Evolutionary conservation across 2,329 filamentous ascomycete species (phyloP).

Genomic region (Gliomastix tumulicola): DNA sequence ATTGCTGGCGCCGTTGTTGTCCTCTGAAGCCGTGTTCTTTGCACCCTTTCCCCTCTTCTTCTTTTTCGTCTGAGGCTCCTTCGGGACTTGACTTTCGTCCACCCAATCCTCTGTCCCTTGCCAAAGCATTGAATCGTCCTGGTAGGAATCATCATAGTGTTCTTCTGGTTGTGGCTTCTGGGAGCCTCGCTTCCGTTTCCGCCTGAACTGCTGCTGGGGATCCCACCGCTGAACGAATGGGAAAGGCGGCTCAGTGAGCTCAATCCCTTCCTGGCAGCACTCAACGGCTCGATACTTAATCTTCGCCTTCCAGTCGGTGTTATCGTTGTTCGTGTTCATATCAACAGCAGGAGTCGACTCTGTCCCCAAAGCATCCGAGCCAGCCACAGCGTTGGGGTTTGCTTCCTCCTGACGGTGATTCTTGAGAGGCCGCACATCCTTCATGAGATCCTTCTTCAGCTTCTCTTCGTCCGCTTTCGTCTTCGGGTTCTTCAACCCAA

Average conservation of each 20-base stretch:
- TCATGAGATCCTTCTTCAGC: conserved; percentile 52
- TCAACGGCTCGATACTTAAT: conserved; percentile 76
- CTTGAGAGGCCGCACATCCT: conserved; percentile 35
- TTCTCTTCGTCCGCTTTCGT: conserved; percentile 61
- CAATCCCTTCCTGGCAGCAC: conserved; percentile 64
- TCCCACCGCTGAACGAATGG: conserved; percentile 91
- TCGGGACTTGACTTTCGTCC: too few relatives aligned
- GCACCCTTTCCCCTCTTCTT: too few relatives aligned
- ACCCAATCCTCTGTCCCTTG: too few relatives aligned
- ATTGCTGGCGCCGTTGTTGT: conserved; percentile 12
- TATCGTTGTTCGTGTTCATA: conserved; percentile 5
- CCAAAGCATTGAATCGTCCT: conserved; percentile 17
- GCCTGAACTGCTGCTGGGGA: conserved; percentile 53
- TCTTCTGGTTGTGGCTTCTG: conserved; percentile 11
- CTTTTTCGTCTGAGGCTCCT: conserved; percentile 29
- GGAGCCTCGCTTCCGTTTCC: conserved; percentile 42
- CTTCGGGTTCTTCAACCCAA: conserved; percentile 64
- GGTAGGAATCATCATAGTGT: conserved; percentile 10
- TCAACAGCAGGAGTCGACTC: background rate
- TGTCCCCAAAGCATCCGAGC: too few relatives aligned
- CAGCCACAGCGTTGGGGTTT: too few relatives aligned
- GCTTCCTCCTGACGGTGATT: conserved; percentile 23
- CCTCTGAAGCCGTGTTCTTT: too few relatives aligned
- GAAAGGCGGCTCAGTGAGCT: conserved; percentile 73
- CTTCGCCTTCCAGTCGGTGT: conserved; percentile 64